Percentiles rank a stretch among this genome's conserved stretches.
Evolutionary conservation across 1,139 yeast species (phyloP).

Genomic region (Suhomyces atakaporum): DNA sequence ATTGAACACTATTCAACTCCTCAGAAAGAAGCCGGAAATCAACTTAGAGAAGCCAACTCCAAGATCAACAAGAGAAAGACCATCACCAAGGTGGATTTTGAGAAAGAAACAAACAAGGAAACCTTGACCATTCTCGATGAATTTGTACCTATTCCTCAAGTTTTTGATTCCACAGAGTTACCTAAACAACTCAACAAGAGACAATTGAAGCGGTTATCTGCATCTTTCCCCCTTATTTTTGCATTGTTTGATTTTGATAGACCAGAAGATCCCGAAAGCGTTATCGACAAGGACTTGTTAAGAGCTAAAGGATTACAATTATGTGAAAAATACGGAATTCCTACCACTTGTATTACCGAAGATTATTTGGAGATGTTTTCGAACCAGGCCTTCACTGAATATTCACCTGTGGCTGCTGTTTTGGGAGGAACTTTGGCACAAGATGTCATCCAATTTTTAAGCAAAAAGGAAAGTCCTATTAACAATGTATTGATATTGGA

Average conservation of each 20-base stretch:
- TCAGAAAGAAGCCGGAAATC: slow-evolving; percentile 50
- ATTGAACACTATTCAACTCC: slow-evolving; percentile 56
- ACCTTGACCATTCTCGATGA: slow-evolving; percentile 56
- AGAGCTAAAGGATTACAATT: slow-evolving; percentile 23
- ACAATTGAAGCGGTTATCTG: slow-evolving; percentile 59
- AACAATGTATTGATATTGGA: slow-evolving; percentile 81
- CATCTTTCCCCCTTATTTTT: slow-evolving; percentile 62
- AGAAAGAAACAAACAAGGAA: slow-evolving; percentile 44
- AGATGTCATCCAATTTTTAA: slow-evolving; percentile 81
- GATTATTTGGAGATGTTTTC: slow-evolving; percentile 43
- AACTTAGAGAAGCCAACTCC: slow-evolving; percentile 47
- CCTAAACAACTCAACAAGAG: slow-evolving; percentile 51
- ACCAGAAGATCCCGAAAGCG: slow-evolving; percentile 29
- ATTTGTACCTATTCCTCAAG: slow-evolving; percentile 39
- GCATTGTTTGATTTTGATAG: slow-evolving; percentile 50
- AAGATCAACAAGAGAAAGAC: slow-evolving; percentile 53
- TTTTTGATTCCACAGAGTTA: slow-evolving; percentile 41
- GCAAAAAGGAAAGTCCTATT: slow-evolving; percentile 76
- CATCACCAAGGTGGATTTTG: slow-evolving; percentile 46
- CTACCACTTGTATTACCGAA: slow-evolving; percentile 36
- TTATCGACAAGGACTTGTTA: slow-evolving; percentile 36
- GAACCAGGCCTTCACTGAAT: slow-evolving; percentile 63
- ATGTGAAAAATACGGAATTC: slow-evolving; percentile 37
- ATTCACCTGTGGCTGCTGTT: slow-evolving; percentile 84
- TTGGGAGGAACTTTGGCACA: slow-evolving; percentile 91